Percentiles rank a stretch among this genome's conserved stretches.
These are phyloP conservation scores for Craterostigma plantagineum DNA, from an alignment of 257 asterid species.

Conservation along the genomic window DNA sequence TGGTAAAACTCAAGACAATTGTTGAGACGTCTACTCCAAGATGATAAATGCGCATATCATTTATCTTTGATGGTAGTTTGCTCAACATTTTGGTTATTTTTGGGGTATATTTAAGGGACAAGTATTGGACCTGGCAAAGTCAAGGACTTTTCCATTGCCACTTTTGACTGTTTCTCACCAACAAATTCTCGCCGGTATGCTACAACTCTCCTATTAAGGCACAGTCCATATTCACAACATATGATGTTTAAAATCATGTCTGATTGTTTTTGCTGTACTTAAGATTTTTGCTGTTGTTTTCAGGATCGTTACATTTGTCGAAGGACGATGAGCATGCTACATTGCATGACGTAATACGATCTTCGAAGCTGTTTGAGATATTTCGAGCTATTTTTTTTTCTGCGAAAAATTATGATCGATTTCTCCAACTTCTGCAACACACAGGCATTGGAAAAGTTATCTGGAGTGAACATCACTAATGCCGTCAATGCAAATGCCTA, in stretches of 20 bases:
- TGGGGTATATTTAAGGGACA: conserved; percentile 32
- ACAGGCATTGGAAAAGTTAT: conserved; percentile 79
- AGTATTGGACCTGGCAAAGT: conserved; percentile 58
- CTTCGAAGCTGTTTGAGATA: not conserved
- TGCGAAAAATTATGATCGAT: not conserved
- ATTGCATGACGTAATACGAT: conserved; percentile 40
- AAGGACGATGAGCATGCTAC: conserved; percentile 25
- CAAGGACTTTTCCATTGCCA: conserved; percentile 56
- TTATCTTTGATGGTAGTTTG: conserved; percentile 2
- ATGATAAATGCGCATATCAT: not conserved
- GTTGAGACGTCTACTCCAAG: not conserved
- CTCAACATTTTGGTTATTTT: conserved; percentile 8
- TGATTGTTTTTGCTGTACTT: not conserved
- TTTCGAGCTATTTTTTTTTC: conserved; percentile 11
- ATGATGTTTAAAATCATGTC: not conserved
- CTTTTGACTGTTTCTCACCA: conserved; percentile 77
- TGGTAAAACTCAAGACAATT: conserved; percentile 31
- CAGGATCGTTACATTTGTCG: conserved; percentile 46
- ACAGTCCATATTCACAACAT: not conserved
- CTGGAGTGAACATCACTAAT: conserved; percentile 50
- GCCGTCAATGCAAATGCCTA: conserved; percentile 50
- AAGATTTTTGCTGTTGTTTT: conserved; percentile 5
- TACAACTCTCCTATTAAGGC: conserved; percentile 4
- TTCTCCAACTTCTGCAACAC: conserved; percentile 8
- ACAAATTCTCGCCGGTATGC: conserved; percentile 81